A percentile compares a stretch with the other conserved stretches of the same genome.
phyloP scores from a whole-genome alignment of 2,329 filamentous ascomycete genomes.

The Neofusicoccum sp. region DNA sequence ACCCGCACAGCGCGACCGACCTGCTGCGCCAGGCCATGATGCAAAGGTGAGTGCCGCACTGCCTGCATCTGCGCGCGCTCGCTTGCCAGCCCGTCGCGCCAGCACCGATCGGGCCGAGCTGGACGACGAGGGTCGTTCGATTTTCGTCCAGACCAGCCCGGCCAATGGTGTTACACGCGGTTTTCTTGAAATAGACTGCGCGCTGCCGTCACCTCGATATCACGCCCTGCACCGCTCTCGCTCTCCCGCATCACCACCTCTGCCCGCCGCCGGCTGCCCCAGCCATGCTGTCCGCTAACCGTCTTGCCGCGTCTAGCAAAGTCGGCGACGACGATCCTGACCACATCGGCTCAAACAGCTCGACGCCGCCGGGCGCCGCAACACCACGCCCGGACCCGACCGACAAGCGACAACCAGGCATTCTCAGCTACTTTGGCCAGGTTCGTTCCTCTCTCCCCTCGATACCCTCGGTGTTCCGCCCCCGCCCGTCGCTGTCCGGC shows the following conservation, averaged over 20 bases:
- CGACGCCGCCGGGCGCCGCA: conserved; percentile 85
- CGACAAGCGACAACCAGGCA: conserved; percentile 92
- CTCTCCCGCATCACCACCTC: conserved; percentile 16
- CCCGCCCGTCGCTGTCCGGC: conserved; percentile 42
- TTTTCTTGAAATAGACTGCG: conserved; percentile 31
- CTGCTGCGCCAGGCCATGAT: conserved; percentile 61
- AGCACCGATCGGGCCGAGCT: conserved; percentile 20
- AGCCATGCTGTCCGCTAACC: conserved; percentile 37
- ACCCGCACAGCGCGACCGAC: conserved; percentile 57
- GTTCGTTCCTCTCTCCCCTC: conserved; percentile 75
- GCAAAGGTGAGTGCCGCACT: conserved; percentile 55
- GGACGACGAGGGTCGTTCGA: conserved; percentile 24
- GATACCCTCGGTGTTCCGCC: conserved; percentile 50
- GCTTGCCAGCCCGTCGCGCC: conserved; percentile 18
- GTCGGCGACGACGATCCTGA: conserved; percentile 66
- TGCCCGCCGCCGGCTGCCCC: conserved; percentile 11
- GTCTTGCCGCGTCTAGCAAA: conserved; percentile 42
- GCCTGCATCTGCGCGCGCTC: background rate
- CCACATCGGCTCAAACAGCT: conserved; percentile 77
- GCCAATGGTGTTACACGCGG: conserved; percentile 33
- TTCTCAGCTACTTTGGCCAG: conserved; percentile 97
- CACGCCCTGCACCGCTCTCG: conserved; percentile 9
- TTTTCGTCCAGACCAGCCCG: conserved; percentile 23
- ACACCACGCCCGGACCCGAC: conserved; percentile 92
- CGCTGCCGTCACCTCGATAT: conserved; percentile 13